Base-by-base conservation (phyloP, 2,329 filamentous ascomycete species). In the Colletotrichum truncatum region DNA sequence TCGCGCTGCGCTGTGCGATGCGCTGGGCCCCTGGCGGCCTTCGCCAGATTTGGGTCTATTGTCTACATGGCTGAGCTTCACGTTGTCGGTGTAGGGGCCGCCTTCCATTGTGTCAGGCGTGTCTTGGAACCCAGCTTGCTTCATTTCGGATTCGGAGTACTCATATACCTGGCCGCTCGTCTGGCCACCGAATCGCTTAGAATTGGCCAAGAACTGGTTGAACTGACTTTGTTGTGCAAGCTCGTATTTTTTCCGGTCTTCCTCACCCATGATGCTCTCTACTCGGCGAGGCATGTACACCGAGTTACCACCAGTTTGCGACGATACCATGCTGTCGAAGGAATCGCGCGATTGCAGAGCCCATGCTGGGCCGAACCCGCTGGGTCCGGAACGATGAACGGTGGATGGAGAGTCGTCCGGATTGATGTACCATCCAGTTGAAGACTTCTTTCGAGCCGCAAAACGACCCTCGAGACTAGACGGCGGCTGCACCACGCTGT, bases 391-490 rank as follows among this genome's bases (percentile, higher is more conserved):
- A n/a, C 54, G 55, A 32, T 66, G 51, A 10, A 64, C 52, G 14
- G 59, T 48, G 16, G 53, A 25, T 16, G 43, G 59, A 6, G 64
- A 90, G 69, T 92, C 90, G 73, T 93, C 91, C 9, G 81, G 80
- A 73, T 93, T 89, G 66, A 87, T 81, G 74, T 93, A 94, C 78
- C 87, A 90, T 25, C 91, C 91, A 55, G 88, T 87, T 10, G 89
- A 83, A 34, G 90, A 85, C 71, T 86, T 85, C 73, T 92, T 87
- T 3, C 92, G 87, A 8, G 90, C 88, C 3, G 91, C 87, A 73
- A 98, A 97, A 68, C 90, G 89, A 62, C 93, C 93, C 71, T 95
- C 91, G 36, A 97, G 80, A 64, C 87, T 86, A 68, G 90, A 87
- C 1, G 92, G 90, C 0, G 95, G 94, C 70, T 91, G 87, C 21